Base-by-base conservation (phyloP, 345 rosid species). In the Cardamine occulta region DNA sequence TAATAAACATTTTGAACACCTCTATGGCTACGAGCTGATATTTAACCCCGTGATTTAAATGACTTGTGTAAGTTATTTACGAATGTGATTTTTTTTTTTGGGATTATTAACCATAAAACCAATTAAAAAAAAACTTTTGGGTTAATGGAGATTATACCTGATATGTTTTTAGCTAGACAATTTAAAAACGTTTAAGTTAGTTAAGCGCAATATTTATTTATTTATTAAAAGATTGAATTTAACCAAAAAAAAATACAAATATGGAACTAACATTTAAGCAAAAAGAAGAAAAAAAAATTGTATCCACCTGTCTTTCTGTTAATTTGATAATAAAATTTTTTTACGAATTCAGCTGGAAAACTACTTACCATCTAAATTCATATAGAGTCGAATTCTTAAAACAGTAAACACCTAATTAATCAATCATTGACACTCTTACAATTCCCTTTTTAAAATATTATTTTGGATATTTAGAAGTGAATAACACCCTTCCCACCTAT, bases 401-500 rank as follows among this genome's bases (percentile, higher is more conserved):
- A 59, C 19, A 23, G 44, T 48, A 48, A 47, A 60, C 67, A 60
- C 19, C 49, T 23, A 71, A 32, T 42, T 7, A n/a, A 52, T 5
- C 24, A 45, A 45, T 45, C 19, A 45, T 45, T 63, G 48, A 62
- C 54, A 39, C 63, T 23, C 3, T 0, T 0, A 54, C 39, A 24
- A 55, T n/a, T 32, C 2, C 45, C 0, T 63, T 56, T 65, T 45
- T 0, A 10, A 55, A 44, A 23, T 3, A 56, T 11, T 47, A 37
- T 56, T 45, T 71, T 17, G 4, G 66, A 72, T 72, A 72, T 49
- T 13, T 26, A n/a, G 23, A 35, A 49, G 51, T 70, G 21, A 40
- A 70, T 45, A 58, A 44, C 32, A 26, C n/a, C 10, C 13, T 42
- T 66, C 35, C 62, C 57, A 64, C 23, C 39, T 5, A 44, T 44